Percentiles rank a stretch among this genome's conserved stretches.
These are phyloP conservation scores for Venturiaceae sp. DNA, from an alignment of 2,329 filamentous ascomycete genomes.

Conservation along the genomic window DNA sequence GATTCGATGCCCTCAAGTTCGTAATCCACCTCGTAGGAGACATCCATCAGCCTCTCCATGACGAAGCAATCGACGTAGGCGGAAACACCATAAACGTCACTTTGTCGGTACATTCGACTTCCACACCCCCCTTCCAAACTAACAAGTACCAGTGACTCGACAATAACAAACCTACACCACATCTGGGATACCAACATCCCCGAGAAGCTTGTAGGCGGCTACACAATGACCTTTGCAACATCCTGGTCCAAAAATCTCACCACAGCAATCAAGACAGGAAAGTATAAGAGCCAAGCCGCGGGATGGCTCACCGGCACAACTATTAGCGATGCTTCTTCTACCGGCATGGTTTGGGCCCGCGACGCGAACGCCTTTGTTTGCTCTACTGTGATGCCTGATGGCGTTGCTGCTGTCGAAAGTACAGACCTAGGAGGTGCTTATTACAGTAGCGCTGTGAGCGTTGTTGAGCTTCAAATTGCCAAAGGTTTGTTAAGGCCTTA, in stretches of 20 bases:
- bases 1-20: constrained; percentile 37
- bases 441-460: constrained; percentile 25
- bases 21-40: constrained; percentile 56
- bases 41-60: constrained; percentile 61
- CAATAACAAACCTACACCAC: constrained; percentile 30
- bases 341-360: constrained; percentile 30
- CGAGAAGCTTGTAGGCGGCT: constrained; percentile 31
- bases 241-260: constrained; percentile 28
- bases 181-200: constrained; percentile 26
- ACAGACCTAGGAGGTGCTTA: constrained; percentile 28
- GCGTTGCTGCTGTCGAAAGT: constrained; percentile 22
- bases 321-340: constrained; percentile 22
- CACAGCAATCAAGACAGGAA: constrained; percentile 27
- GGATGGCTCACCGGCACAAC: constrained; percentile 28
- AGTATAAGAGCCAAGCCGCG: constrained; percentile 20
- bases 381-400: constrained; percentile 28
- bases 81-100: constrained; percentile 35
- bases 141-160: background rate
- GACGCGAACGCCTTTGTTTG: constrained; percentile 35
- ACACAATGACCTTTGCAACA: constrained; percentile 25
- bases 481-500: constrained; percentile 18
- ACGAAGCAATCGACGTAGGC: constrained; percentile 35
- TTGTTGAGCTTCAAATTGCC: constrained; percentile 32
- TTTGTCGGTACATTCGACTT: constrained; percentile 23
- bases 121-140: background rate